A percentile compares a stretch with the other conserved stretches of the same genome.
Conservation (phyloP, 2,329 filamentous ascomycete species). For the Cucurbitaria berberidis region DNA sequence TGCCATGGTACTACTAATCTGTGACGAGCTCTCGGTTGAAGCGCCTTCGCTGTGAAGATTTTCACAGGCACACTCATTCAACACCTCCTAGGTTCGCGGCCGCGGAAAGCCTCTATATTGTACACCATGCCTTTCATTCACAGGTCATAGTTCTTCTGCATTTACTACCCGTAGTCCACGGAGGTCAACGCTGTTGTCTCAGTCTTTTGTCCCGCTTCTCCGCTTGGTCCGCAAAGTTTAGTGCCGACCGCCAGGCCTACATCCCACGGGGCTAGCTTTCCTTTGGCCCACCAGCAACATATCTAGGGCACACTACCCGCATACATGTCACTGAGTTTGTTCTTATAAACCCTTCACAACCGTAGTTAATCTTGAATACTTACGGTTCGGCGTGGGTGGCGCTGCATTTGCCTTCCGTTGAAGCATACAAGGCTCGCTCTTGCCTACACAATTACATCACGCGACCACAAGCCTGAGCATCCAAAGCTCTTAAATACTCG, state of each 20-base stretch:
- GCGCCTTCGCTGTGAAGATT: slow-evolving; percentile 5
- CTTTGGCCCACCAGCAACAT: slow-evolving; percentile 20
- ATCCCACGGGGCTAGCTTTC: slow-evolving; percentile 17
- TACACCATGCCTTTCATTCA: neutral
- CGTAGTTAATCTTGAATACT: neutral
- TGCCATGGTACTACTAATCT: slow-evolving; percentile 10
- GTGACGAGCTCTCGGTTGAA: slow-evolving; percentile 8
- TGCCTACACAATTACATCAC: slow-evolving; percentile 10
- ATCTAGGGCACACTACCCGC: neutral
- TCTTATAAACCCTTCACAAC: neutral
- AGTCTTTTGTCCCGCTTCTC: slow-evolving; percentile 11
- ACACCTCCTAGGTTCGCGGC: neutral
- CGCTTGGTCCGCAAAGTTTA: slow-evolving; percentile 9
- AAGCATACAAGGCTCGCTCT: neutral
- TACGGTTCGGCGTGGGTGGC: slow-evolving; percentile 2
- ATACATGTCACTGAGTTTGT: neutral
- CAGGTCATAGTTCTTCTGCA: neutral
- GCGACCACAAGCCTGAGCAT: slow-evolving; percentile 3
- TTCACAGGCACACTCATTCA: neutral
- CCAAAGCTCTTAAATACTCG: neutral
- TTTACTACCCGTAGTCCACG: slow-evolving; percentile 3
- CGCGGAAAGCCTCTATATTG: neutral
- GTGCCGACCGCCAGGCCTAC: slow-evolving; percentile 11
- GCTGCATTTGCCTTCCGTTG: slow-evolving; percentile 1
- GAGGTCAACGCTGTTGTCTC: neutral